These are phyloP conservation scores for Ceratobasidium sp. DNA, from an alignment of 1,284 basidiomycete species.

Conservation along the genomic window DNA sequence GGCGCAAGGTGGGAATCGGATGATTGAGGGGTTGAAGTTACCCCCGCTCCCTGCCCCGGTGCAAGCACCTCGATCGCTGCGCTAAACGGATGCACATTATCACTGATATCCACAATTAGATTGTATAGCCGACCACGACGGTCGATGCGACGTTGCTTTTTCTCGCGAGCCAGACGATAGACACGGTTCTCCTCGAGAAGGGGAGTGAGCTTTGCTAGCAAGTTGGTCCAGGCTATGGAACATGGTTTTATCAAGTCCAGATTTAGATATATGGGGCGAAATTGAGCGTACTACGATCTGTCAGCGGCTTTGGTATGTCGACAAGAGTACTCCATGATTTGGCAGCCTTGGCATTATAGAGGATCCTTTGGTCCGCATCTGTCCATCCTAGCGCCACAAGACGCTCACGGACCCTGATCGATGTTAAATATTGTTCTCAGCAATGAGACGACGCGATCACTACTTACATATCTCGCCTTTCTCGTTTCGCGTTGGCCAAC, in stretches of 20 bases:
- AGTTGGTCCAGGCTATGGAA: neutral
- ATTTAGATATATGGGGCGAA: no score
- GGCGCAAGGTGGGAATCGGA: neutral
- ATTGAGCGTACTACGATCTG: neutral
- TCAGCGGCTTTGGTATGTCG: conserved; percentile 6
- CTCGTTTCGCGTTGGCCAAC: neutral
- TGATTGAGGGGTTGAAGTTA: no score
- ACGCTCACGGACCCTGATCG: neutral
- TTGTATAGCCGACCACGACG: neutral
- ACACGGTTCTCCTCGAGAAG: conserved; percentile 7
- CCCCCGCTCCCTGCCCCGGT: neutral
- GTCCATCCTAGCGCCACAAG: conserved; percentile 3
- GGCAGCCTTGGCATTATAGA: no score
- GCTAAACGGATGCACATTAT: neutral
- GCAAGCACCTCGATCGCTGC: neutral
- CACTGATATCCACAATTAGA: neutral
- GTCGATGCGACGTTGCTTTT: neutral
- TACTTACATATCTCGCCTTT: neutral
- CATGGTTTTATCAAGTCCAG: neutral
- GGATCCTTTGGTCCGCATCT: neutral
- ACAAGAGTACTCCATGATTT: conserved; percentile 1
- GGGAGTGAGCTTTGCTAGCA: conserved; percentile 6
- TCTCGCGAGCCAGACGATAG: neutral
- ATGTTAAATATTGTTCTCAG: neutral
- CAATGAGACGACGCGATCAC: neutral